phyloP scores from a whole-genome alignment of 306 rosid genomes.

The Pueraria montana region DNA sequence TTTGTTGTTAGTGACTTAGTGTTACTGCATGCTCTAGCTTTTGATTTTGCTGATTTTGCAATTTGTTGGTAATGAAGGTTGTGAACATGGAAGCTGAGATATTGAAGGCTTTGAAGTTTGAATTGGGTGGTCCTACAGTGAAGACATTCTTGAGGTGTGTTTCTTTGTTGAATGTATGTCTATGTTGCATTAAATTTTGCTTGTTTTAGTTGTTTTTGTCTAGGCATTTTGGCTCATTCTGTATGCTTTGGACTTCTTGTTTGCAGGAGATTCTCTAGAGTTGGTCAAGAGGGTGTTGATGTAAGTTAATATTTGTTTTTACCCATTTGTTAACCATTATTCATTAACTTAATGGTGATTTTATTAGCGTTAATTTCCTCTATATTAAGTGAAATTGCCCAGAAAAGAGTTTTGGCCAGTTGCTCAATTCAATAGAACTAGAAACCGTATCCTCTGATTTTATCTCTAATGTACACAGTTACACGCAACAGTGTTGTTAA shows the following conservation, averaged over 20 bases:
- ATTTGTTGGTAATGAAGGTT: constrained; percentile 59
- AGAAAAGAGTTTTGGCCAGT: neutral
- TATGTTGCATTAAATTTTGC: neutral
- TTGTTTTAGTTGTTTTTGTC: neutral
- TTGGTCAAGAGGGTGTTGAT: constrained; percentile 63
- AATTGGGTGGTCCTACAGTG: constrained; percentile 87
- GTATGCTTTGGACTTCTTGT: neutral
- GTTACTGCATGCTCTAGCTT: neutral
- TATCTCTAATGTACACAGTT: too few species aligned
- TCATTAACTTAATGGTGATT: too few species aligned
- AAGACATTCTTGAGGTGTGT: constrained; percentile 80
- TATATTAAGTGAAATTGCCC: neutral
- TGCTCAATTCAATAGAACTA: neutral
- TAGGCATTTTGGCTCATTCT: constrained; percentile 3
- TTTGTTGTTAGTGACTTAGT: neutral
- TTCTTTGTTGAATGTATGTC: constrained; percentile 28
- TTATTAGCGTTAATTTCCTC: neutral
- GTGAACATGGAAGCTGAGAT: constrained; percentile 88
- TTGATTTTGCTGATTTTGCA: constrained; percentile 1
- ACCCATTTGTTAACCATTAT: too few species aligned
- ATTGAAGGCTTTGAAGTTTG: constrained; percentile 75
- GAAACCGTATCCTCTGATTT: neutral
- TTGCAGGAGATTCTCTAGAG: constrained; percentile 73
- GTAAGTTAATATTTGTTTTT: constrained; percentile 52
- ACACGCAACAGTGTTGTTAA: too few species aligned